phyloP scores from a whole-genome alignment of 176 grass and related monocot species.

The Paspalum notatum region DNA sequence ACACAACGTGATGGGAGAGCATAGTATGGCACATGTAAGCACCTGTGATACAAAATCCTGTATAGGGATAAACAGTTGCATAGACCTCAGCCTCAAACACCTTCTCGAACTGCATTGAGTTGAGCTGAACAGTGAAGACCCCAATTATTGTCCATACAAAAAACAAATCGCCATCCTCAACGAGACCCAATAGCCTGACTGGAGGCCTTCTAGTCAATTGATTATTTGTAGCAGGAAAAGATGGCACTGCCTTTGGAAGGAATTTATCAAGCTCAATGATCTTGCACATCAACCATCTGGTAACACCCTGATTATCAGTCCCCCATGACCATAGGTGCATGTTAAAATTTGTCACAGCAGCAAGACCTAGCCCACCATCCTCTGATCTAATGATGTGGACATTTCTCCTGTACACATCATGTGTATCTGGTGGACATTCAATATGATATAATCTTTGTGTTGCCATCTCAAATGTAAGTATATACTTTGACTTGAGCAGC shows the following conservation, averaged over 20 bases:
- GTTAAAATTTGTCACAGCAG: conserved; percentile 28
- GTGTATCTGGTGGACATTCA: conserved; percentile 42
- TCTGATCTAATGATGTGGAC: conserved; percentile 47
- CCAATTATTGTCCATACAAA: conserved; percentile 38
- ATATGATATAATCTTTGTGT: conserved; percentile 33
- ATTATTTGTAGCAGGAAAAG: background rate
- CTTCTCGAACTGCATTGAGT: conserved; percentile 35
- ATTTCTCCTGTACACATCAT: conserved; percentile 41
- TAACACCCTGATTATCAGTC: conserved; percentile 9
- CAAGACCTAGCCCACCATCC: conserved; percentile 38
- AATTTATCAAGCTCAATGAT: conserved; percentile 25
- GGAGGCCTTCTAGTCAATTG: conserved; percentile 19
- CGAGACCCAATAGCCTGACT: conserved; percentile 35
- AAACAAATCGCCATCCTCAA: conserved; percentile 47
- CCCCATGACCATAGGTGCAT: conserved; percentile 31
- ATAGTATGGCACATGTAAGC: background rate
- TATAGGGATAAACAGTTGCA: conserved; percentile 22
- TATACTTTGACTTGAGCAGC: conserved; percentile 41
- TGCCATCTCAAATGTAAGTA: conserved; percentile 33
- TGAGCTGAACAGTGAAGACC: conserved; percentile 40
- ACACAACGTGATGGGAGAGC: too few relatives aligned
- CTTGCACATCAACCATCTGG: conserved; percentile 30
- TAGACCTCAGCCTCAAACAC: conserved; percentile 34
- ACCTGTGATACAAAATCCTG: background rate
- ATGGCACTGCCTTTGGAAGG: background rate